Evolutionary conservation across 352 stramenopile genomes (phyloP).

Genomic region (Phytophthora fragariaefolia): DNA sequence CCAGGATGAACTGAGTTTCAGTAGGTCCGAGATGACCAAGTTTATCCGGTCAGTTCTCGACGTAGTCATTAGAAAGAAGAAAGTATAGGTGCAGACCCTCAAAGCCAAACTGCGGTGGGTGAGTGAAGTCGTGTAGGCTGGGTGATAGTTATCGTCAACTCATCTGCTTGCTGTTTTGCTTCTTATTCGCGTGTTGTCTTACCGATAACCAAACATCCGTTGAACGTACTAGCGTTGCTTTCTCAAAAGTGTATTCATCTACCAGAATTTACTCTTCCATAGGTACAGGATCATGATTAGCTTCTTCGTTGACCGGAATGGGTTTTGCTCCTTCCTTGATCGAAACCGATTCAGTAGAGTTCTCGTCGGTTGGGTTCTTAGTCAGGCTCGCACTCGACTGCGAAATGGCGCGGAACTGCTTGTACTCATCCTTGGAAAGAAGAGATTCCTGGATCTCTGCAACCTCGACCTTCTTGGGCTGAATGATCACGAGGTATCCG

Average conservation of each 20-base stretch:
- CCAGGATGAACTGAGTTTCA: constrained; percentile 85
- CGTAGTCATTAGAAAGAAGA: constrained; percentile 82
- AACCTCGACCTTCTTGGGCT: constrained; percentile 81
- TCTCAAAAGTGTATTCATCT: constrained; percentile 11
- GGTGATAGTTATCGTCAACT: constrained; percentile 1
- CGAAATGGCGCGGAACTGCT: constrained; percentile 64
- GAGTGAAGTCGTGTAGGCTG: constrained; percentile 7
- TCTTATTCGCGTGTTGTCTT: constrained; percentile 3
- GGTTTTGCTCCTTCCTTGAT: constrained; percentile 10
- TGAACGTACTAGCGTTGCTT: neutral
- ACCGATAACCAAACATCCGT: neutral
- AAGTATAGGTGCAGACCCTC: constrained; percentile 29
- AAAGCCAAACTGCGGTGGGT: constrained; percentile 11
- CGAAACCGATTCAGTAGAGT: neutral
- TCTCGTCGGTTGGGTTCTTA: constrained; percentile 1
- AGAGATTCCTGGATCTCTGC: constrained; percentile 85
- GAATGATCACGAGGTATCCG: constrained; percentile 83
- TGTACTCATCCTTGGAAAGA: constrained; percentile 81
- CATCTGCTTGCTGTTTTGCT: constrained; percentile 8
- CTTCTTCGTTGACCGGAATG: constrained; percentile 1
- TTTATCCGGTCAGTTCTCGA: constrained; percentile 87
- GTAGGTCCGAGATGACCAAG: constrained; percentile 79
- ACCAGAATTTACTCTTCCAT: constrained; percentile 36
- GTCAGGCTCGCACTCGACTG: constrained; percentile 12
- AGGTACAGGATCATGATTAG: neutral